A percentile compares a stretch with the other conserved stretches of the same genome.
Evolutionary conservation across 306 rosid species (phyloP).

Genomic region (Canavalia ensiformis): DNA sequence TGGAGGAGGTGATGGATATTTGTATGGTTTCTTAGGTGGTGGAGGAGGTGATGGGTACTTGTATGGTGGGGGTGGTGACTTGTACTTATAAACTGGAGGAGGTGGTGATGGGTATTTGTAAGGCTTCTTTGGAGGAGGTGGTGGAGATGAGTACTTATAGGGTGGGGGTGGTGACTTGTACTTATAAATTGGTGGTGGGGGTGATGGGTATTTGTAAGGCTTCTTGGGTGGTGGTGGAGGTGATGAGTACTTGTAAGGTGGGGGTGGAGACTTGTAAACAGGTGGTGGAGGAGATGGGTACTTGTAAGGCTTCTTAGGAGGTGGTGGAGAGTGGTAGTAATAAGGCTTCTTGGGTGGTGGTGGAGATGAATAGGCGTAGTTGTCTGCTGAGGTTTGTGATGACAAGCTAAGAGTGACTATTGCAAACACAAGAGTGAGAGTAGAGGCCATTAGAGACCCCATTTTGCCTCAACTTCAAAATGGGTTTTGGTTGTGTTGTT

Average conservation of each 20-base stretch:
- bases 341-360: neutral
- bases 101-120: neutral
- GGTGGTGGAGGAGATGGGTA: constrained; percentile 32
- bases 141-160: neutral
- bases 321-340: constrained; percentile 11
- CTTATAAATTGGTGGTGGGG: constrained; percentile 30
- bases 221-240: constrained; percentile 45
- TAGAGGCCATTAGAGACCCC: constrained; percentile 59
- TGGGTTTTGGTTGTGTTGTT: constrained; percentile 44
- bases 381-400: constrained; percentile 40
- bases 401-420: constrained; percentile 51
- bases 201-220: constrained; percentile 43
- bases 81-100: neutral
- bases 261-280: neutral
- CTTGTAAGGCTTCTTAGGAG: neutral
- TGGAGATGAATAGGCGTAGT: constrained; percentile 54
- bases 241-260: neutral
- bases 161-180: neutral
- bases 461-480: constrained; percentile 38
- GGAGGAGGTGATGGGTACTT: neutral
- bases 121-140: neutral
- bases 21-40: constrained; percentile 22
- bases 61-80: neutral
- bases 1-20: constrained; percentile 41
- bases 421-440: constrained; percentile 53